Evolutionary conservation across 192 early-diverging fungal genomes (phyloP), one percentile per base, ranked within the genome.

Genomic region (Thoreauomyces humboldtii): DNA sequence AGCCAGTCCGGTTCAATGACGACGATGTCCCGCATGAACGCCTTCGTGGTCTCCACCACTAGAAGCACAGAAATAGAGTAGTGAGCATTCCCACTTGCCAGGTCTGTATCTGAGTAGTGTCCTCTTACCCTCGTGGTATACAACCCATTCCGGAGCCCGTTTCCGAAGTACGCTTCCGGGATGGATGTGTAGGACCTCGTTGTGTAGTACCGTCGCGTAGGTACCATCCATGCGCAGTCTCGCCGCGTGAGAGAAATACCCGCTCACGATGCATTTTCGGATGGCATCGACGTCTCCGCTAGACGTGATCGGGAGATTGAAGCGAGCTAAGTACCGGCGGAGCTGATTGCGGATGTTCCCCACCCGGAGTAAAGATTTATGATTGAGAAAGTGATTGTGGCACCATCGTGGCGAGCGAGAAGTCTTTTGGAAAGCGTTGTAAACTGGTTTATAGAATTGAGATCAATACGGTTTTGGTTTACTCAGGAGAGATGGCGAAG

Each of bases 191-290:
- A 77, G 61, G 1, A 63, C 70, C 24, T 79, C 81, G 61, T 81
- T 77, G 31, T 87, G 82, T 11, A 82, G 73, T 19, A 91, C 77
- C 31, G 86, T 88, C 54, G 73, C 66, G 64, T 88, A 90, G 6
- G 80, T 79, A 7, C 89, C 89, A 71, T 91, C 85, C 0, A 76
- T 71, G 24, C 82, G 73, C 54, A 87, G 80, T 65, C 74, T 78
- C 0, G 89, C 89, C 7, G 88, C 88, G n/a, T 91, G 83, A 2
- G 84, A 67, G 73, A 93, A 93, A 57, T 85, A 91, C 19, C 88
- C 89, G 36, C 80, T 81, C 0, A 84, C 74, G 14, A 93, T 77
- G 58, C 90, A 91, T 61, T 84, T 88, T 22, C 86, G 65, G 14
- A 93, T 77, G 41, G 67, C 73, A 35, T 69, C 65, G 22, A 67